phyloP scores from a whole-genome alignment of 2,329 filamentous ascomycete genomes.

The Neurospora sp. region DNA sequence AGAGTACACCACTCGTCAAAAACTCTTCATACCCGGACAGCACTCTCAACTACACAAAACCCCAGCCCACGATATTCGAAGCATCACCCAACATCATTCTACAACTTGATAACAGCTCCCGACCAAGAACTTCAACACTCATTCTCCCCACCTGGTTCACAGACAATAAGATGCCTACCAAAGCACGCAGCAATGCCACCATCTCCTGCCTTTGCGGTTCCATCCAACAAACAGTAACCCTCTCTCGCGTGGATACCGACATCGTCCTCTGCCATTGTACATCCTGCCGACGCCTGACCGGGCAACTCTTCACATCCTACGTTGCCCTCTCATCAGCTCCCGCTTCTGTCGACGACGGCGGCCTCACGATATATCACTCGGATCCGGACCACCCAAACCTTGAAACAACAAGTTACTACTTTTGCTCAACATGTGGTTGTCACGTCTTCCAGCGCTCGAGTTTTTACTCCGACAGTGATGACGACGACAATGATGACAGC shows the following conservation, averaged over 20 bases:
- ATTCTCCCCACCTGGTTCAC: slow-evolving; percentile 9
- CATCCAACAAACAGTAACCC: slow-evolving; percentile 6
- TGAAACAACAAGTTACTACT: slow-evolving; percentile 24
- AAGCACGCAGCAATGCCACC: not conserved
- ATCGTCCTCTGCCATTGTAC: slow-evolving; percentile 20
- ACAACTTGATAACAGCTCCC: not conserved
- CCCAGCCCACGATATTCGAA: not conserved
- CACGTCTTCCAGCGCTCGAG: slow-evolving; percentile 26
- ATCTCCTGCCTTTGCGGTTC: slow-evolving; percentile 18
- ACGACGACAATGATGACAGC: not conserved
- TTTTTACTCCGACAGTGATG: not conserved
- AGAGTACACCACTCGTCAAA: not conserved
- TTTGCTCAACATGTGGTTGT: slow-evolving; percentile 32
- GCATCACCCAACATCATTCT: not conserved
- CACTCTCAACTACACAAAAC: not conserved
- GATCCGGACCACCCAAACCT: slow-evolving; percentile 4
- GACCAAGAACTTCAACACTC: not conserved
- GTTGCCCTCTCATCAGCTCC: slow-evolving; percentile 18
- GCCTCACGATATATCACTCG: slow-evolving; percentile 12
- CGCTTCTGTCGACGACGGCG: slow-evolving; percentile 1
- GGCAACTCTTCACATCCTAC: slow-evolving; percentile 30
- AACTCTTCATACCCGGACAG: not conserved
- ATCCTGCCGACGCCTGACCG: slow-evolving; percentile 22
- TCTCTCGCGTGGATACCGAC: not conserved
- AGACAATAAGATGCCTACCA: slow-evolving; percentile 6